A percentile compares a stretch with the other conserved stretches of the same genome.
phyloP scores from a whole-genome alignment of 1,139 yeast species.

The Pichia sp. region DNA sequence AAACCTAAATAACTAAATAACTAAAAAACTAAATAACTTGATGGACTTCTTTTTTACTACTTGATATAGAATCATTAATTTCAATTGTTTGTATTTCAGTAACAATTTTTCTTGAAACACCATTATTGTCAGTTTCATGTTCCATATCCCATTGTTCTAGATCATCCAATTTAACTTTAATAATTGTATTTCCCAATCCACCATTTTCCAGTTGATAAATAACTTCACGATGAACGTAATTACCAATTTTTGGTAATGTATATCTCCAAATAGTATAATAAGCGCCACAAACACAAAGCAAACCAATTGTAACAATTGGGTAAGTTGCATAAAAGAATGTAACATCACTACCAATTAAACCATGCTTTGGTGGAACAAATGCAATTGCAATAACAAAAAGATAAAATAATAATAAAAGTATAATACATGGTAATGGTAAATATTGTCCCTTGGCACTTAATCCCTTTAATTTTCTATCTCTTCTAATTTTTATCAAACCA shows the following conservation, averaged over 20 bases:
- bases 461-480: constrained; percentile 33
- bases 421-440: constrained; percentile 31
- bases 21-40: not conserved
- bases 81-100: not conserved
- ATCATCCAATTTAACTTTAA: constrained; percentile 32
- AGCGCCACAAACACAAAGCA: constrained; percentile 30
- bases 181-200: constrained; percentile 29
- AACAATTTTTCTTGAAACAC: constrained; percentile 8
- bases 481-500: constrained; percentile 35
- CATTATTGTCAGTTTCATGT: constrained; percentile 13
- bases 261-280: constrained; percentile 36
- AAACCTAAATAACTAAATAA: no score
- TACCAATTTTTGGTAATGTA: constrained; percentile 33
- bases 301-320: constrained; percentile 29
- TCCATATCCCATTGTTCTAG: constrained; percentile 32
- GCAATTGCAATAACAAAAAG: constrained; percentile 37
- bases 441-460: constrained; percentile 28
- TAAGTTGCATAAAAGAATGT: constrained; percentile 29
- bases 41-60: not conserved
- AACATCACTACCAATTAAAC: constrained; percentile 35
- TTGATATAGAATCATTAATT: not conserved
- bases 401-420: constrained; percentile 31
- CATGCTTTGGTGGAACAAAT: constrained; percentile 36
- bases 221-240: constrained; percentile 27
- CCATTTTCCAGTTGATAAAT: no score